phyloP scores from a whole-genome alignment of 441 rosid species.

The Eutrema salsugineum region DNA sequence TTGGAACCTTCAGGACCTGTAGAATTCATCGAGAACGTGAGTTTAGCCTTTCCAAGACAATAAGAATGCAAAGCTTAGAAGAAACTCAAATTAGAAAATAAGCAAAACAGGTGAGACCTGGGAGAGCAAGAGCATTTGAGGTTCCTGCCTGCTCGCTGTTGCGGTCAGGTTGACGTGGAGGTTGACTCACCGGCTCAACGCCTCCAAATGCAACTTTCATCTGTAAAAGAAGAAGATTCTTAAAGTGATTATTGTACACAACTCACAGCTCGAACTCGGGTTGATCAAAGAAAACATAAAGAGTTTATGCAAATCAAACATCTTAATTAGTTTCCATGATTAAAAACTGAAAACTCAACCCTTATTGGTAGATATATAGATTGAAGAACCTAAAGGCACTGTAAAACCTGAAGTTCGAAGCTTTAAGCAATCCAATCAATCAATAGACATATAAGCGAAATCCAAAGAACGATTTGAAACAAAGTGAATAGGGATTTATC shows the following conservation, averaged over 20 bases:
- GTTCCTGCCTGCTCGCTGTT: slow-evolving; percentile 41
- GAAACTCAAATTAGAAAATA: not conserved
- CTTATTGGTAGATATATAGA: not conserved
- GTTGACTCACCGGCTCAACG: slow-evolving; percentile 40
- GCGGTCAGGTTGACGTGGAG: slow-evolving; percentile 36
- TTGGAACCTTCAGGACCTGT: slow-evolving; percentile 67
- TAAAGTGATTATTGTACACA: not conserved
- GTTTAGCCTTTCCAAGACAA: not conserved
- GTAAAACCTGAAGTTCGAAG: slow-evolving; percentile 1
- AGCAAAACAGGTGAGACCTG: slow-evolving; percentile 37
- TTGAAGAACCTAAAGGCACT: not conserved
- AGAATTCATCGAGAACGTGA: not conserved
- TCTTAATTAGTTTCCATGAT: not conserved
- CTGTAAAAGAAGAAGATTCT: slow-evolving; percentile 31
- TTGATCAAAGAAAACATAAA: not conserved
- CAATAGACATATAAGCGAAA: not conserved
- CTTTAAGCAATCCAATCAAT: not conserved
- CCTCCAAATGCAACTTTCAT: slow-evolving; percentile 64
- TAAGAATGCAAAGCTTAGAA: not conserved
- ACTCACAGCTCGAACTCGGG: not conserved
- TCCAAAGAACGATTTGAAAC: not conserved
- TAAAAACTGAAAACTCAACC: not conserved
- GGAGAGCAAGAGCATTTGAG: slow-evolving; percentile 66
- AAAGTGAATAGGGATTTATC: not conserved
- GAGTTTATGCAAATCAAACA: slow-evolving; percentile 2